Evolutionary conservation across 768 basidiomycete species (phyloP).

Genomic region (Auricularia sp.): DNA sequence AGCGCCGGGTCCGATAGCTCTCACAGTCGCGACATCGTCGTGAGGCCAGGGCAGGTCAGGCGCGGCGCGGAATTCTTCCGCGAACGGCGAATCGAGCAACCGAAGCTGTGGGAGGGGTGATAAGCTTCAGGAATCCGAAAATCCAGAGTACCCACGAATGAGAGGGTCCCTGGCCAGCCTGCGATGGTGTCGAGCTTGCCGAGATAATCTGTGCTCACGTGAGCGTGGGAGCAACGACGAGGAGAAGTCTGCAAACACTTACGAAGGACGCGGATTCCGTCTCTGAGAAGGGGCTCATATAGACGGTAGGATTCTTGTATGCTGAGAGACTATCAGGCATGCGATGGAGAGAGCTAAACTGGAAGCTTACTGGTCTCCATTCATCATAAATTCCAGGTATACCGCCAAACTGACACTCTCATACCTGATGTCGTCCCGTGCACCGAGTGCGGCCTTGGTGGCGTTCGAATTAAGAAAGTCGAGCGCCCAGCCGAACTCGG

Average conservation of each 20-base stretch:
- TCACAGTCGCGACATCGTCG: constrained; percentile 16
- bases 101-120: constrained; percentile 11
- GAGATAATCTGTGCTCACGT: constrained; percentile 17
- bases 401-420: background rate
- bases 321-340: background rate
- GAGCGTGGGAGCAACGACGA: background rate
- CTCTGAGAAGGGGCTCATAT: constrained; percentile 17
- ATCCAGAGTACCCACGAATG: constrained; percentile 16
- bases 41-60: constrained; percentile 21
- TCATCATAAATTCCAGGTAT: background rate
- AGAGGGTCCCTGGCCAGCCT: constrained; percentile 21
- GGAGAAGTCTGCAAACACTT: background rate
- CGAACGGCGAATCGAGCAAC: constrained; percentile 17
- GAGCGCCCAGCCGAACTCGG: constrained; percentile 15
- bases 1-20: constrained; percentile 21
- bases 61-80: constrained; percentile 16
- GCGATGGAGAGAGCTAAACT: background rate
- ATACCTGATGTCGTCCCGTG: constrained; percentile 4
- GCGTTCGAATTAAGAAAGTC: constrained; percentile 2
- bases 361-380: constrained; percentile 5
- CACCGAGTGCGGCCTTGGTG: constrained; percentile 5
- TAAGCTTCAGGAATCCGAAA: background rate
- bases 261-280: constrained; percentile 18
- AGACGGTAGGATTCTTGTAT: constrained; percentile 14
- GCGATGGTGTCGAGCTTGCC: constrained; percentile 22